Percentiles rank a stretch among this genome's conserved stretches.
phyloP scores from a whole-genome alignment of 2,329 filamentous ascomycete species.

The Aschersonia sp. region DNA sequence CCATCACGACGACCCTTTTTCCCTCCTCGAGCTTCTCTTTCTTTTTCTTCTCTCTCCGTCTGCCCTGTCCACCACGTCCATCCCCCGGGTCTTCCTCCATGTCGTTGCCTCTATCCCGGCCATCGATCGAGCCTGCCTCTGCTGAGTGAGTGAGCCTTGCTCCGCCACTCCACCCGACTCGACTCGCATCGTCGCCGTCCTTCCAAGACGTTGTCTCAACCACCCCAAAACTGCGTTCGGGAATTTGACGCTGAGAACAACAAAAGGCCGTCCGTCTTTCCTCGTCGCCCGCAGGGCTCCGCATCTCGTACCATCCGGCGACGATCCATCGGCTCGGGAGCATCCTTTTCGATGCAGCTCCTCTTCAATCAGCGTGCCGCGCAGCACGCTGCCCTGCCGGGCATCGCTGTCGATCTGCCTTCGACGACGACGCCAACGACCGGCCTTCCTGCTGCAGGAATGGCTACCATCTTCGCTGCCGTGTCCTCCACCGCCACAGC shows the following conservation, averaged over 20 bases:
- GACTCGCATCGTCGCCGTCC: too few relatives aligned
- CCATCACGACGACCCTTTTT: too few relatives aligned
- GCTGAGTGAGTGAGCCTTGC: too few relatives aligned
- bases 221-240: too few relatives aligned
- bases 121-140: too few relatives aligned
- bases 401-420: constrained; percentile 7
- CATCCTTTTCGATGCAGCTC: constrained; percentile 1
- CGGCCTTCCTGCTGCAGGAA: constrained; percentile 1
- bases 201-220: too few relatives aligned
- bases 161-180: too few relatives aligned
- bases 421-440: constrained; percentile 1
- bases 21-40: too few relatives aligned
- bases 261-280: not conserved
- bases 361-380: constrained; percentile 1
- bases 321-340: not conserved
- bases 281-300: not conserved
- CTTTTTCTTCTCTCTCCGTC: too few relatives aligned
- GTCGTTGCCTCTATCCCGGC: too few relatives aligned
- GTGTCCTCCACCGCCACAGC: constrained; percentile 7
- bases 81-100: too few relatives aligned
- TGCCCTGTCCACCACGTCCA: too few relatives aligned
- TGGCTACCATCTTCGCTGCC: constrained; percentile 5
- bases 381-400: constrained; percentile 1
- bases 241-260: not conserved
- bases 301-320: not conserved